These are phyloP conservation scores for Coniochaeta ligniaria DNA, from an alignment of 2,329 filamentous ascomycete genomes.

Conservation along the genomic window DNA sequence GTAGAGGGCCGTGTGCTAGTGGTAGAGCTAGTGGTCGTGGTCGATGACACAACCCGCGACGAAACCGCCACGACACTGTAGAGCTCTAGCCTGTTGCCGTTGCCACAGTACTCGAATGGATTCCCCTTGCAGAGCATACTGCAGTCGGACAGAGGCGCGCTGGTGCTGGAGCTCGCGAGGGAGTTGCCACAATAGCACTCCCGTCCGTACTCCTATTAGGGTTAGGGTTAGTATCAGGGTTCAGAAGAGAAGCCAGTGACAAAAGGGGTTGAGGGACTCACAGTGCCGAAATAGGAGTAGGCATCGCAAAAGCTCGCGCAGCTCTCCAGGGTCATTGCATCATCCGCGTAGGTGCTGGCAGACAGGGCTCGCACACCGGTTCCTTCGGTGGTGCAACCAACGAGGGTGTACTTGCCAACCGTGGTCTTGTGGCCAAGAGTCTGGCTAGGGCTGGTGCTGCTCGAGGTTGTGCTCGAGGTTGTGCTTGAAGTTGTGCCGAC, in stretches of 20 bases:
- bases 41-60: neutral
- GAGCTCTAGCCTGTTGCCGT: constrained; percentile 27
- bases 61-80: constrained; percentile 18
- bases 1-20: neutral
- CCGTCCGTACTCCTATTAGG: constrained; percentile 30
- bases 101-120: constrained; percentile 28
- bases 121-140: constrained; percentile 29
- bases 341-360: constrained; percentile 18
- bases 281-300: constrained; percentile 27
- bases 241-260: too few species aligned
- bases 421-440: constrained; percentile 24
- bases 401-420: constrained; percentile 25
- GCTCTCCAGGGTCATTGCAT: constrained; percentile 28
- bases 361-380: constrained; percentile 26
- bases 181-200: constrained; percentile 33
- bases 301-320: constrained; percentile 26
- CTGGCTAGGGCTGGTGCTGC: constrained; percentile 20
- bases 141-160: constrained; percentile 25
- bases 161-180: constrained; percentile 21
- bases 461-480: constrained; percentile 5
- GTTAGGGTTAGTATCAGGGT: too few species aligned
- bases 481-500: constrained; percentile 18
- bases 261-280: too few species aligned
- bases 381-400: constrained; percentile 31
- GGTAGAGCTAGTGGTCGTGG: constrained; percentile 6